Percentiles rank a stretch among this genome's conserved stretches.
Evolutionary conservation across 805 yeast species (phyloP).

Genomic region (Candida methanosorbosa): DNA sequence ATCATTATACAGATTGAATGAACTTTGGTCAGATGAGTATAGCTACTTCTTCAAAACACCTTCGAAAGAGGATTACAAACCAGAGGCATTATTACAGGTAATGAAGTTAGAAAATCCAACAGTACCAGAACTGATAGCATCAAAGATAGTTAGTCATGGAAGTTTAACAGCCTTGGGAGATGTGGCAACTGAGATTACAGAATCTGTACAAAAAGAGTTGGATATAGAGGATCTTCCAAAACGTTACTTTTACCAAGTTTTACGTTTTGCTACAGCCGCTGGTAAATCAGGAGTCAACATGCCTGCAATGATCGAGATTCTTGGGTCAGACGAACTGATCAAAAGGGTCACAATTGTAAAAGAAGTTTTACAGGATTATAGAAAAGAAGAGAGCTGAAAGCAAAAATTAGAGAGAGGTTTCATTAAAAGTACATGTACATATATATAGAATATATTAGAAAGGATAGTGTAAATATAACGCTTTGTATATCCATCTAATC

Average conservation of each 20-base stretch:
- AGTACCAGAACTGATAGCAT: too few relatives aligned
- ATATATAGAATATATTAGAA: neutral
- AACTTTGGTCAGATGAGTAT: conserved; percentile 35
- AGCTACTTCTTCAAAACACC: conserved; percentile 38
- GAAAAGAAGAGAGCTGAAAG: too few relatives aligned
- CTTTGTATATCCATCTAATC: conserved; percentile 8
- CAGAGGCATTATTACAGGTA: too few relatives aligned
- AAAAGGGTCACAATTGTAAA: neutral
- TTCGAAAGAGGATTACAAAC: too few relatives aligned
- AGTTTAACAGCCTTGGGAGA: too few relatives aligned
- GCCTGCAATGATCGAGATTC: conserved; percentile 42
- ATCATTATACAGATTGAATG: conserved; percentile 44
- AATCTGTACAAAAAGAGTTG: neutral
- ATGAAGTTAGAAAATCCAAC: too few relatives aligned
- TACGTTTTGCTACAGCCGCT: conserved; percentile 66
- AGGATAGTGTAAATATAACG: neutral
- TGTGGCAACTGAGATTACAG: neutral
- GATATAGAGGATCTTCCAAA: too few relatives aligned
- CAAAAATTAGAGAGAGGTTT: too few relatives aligned
- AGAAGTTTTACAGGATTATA: neutral
- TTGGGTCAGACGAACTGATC: conserved; percentile 37
- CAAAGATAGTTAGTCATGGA: too few relatives aligned
- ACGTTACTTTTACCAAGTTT: conserved; percentile 41
- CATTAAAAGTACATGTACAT: neutral
- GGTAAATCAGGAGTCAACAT: conserved; percentile 62